Conservation (phyloP, 768 basidiomycete genomes). For the Termitomyces sp. region DNA sequence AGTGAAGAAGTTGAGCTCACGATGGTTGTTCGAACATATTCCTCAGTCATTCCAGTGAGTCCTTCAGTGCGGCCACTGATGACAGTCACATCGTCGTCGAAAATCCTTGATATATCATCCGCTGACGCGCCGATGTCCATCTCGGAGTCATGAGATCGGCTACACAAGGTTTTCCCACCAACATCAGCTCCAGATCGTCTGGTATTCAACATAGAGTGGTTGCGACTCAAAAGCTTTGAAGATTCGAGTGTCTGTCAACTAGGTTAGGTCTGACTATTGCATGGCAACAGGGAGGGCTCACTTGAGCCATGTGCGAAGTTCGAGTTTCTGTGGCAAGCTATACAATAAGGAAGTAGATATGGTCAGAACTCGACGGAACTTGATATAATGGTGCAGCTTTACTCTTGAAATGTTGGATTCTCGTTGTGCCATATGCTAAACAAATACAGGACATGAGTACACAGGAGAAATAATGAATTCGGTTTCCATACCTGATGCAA, state of each 20-base stretch:
- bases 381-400: neutral
- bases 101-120: constrained; percentile 3
- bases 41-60: neutral
- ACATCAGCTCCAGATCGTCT: neutral
- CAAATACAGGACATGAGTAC: neutral
- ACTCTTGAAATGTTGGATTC: neutral
- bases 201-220: too few relatives aligned
- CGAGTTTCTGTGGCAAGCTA: neutral
- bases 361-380: neutral
- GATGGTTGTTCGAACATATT: neutral
- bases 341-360: neutral
- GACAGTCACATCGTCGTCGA: constrained; percentile 2
- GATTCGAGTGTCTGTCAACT: neutral
- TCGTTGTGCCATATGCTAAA: neutral
- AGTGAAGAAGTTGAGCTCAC: neutral
- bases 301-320: neutral
- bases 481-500: neutral
- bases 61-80: neutral
- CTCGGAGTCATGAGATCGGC: neutral
- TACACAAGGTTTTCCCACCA: neutral
- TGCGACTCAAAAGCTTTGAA: neutral
- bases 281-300: neutral
- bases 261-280: neutral
- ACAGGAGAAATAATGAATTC: neutral
- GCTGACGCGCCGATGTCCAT: neutral